These are phyloP conservation scores for Claviceps sp. DNA, from an alignment of 2,329 filamentous ascomycete species.

Conservation along the genomic window DNA sequence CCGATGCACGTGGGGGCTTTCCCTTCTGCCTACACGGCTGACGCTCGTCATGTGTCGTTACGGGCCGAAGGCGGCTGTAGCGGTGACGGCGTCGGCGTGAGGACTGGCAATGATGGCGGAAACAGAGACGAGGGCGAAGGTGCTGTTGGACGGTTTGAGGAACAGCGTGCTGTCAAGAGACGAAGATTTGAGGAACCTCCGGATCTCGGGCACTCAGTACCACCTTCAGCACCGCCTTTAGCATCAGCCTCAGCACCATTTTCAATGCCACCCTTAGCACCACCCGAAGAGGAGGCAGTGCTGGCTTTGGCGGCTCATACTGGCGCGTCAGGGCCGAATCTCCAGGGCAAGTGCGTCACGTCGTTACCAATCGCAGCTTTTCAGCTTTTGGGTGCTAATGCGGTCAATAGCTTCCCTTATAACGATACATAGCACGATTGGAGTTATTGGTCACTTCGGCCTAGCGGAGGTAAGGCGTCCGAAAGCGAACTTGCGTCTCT, in stretches of 20 bases:
- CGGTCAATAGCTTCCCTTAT: constrained; percentile 14
- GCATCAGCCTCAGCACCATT: too few relatives aligned
- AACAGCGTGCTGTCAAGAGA: constrained; percentile 28
- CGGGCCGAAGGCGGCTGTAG: constrained; percentile 2
- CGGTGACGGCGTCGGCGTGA: background rate
- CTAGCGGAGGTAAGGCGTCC: background rate
- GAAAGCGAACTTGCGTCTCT: background rate
- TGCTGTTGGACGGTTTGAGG: constrained; percentile 14
- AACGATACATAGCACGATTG: constrained; percentile 21
- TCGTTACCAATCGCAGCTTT: background rate
- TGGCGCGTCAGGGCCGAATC: constrained; percentile 23
- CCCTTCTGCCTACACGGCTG: background rate
- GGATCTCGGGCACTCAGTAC: constrained; percentile 15
- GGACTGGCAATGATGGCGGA: background rate
- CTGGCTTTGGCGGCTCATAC: constrained; percentile 33
- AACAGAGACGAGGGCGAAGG: constrained; percentile 3
- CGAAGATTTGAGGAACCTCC: constrained; percentile 23
- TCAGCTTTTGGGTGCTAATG: background rate
- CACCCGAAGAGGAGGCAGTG: constrained; percentile 34
- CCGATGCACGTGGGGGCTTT: background rate
- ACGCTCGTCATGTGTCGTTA: background rate
- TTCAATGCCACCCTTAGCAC: background rate
- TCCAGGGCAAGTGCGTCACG: constrained; percentile 28
- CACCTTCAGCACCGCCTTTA: constrained; percentile 10
- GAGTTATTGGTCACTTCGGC: background rate